Evolutionary conservation across 805 yeast species (phyloP).

Genomic region (Teunomyces kruisii): DNA sequence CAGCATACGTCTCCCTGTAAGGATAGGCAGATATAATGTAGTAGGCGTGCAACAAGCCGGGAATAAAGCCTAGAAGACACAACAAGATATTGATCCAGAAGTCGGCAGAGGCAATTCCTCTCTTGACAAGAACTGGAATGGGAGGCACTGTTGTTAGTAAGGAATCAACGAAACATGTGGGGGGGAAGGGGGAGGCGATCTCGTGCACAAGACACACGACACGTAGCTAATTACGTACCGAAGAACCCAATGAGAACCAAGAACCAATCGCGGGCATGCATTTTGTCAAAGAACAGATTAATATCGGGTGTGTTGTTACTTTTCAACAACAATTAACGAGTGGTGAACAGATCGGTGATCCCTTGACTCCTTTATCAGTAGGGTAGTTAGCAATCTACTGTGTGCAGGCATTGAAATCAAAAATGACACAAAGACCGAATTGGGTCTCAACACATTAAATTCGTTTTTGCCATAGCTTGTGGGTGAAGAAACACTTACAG

Average conservation of each 20-base stretch:
- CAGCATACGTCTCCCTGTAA: constrained; percentile 27
- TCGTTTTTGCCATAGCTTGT: neutral
- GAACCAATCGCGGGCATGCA: constrained; percentile 57
- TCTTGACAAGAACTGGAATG: constrained; percentile 69
- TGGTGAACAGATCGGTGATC: neutral
- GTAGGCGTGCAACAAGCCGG: constrained; percentile 77
- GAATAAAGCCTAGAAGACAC: constrained; percentile 69
- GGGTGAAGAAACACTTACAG: too few species aligned
- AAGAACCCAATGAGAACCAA: constrained; percentile 68
- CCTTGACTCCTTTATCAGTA: neutral
- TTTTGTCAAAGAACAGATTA: too few species aligned
- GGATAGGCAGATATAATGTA: constrained; percentile 79
- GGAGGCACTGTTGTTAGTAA: constrained; percentile 56
- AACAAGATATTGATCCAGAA: constrained; percentile 66
- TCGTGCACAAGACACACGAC: too few species aligned
- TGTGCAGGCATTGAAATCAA: neutral
- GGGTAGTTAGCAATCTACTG: neutral
- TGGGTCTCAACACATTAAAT: neutral
- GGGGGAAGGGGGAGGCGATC: neutral
- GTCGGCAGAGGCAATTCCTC: constrained; percentile 74
- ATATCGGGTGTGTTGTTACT: neutral
- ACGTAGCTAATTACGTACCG: constrained; percentile 13
- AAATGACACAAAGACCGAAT: neutral
- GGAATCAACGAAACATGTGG: neutral
- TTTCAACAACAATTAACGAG: neutral